Evolutionary conservation across 148 eudicot species (phyloP).

Genomic region (Fallopia convolvulus): DNA sequence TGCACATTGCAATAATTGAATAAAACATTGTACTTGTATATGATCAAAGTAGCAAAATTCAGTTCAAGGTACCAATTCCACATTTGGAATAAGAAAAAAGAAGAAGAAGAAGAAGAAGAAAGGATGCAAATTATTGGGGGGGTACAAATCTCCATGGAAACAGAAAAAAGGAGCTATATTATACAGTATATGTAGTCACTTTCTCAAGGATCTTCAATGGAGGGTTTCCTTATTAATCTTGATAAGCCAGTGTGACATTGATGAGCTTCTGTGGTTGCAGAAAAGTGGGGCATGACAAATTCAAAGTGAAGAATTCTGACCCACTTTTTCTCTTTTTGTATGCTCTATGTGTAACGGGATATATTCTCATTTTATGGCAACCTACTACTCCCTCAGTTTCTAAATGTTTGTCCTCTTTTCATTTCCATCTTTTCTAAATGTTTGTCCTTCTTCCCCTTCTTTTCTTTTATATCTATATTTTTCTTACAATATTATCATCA

Average conservation of each 20-base stretch:
- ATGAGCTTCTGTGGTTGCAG: slow-evolving; percentile 5
- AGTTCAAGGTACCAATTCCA: slow-evolving; percentile 6
- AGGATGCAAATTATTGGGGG: not conserved
- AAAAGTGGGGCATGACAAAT: slow-evolving; percentile 4
- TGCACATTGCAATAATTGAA: not conserved
- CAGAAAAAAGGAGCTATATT: not conserved
- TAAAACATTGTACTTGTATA: not conserved
- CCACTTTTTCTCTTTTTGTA: not conserved
- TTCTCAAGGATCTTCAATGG: slow-evolving; percentile 12
- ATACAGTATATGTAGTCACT: not conserved
- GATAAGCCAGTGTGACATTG: not conserved
- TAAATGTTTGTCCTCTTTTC: too few relatives aligned
- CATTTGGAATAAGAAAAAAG: not conserved
- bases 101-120: not conserved
- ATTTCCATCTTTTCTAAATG: too few relatives aligned
- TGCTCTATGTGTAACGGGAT: not conserved
- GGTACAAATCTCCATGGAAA: slow-evolving; percentile 5
- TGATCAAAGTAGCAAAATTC: not conserved
- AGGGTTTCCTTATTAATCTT: slow-evolving; percentile 4
- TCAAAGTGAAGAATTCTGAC: not conserved
- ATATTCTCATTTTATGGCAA: not conserved
- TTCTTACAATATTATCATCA: too few relatives aligned
- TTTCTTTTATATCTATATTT: too few relatives aligned
- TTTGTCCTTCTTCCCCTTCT: too few relatives aligned
- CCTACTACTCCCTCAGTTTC: too few relatives aligned